phyloP scores from a whole-genome alignment of 108 stramenopile species.

The Thalassiosira profunda region DNA sequence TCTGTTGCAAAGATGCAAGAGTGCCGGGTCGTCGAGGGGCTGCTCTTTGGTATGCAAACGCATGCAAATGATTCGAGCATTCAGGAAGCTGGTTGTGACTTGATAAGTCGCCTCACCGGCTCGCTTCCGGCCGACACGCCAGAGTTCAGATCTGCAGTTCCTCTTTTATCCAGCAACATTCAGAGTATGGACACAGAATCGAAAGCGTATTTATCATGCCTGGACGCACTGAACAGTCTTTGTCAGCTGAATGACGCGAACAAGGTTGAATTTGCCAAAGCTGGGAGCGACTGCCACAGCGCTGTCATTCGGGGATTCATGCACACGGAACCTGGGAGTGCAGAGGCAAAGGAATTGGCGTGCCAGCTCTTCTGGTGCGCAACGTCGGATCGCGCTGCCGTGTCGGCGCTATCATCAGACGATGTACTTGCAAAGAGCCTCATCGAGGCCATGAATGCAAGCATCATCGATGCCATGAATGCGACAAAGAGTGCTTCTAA shows the following conservation, averaged over 20 bases:
- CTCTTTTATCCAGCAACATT: not conserved
- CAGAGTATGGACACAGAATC: not conserved
- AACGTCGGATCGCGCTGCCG: not conserved
- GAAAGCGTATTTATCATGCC: not conserved
- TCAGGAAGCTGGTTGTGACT: constrained; percentile 10
- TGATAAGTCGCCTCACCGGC: not conserved
- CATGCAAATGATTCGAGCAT: constrained; percentile 5
- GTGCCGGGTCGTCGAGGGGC: not conserved
- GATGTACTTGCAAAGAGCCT: too few species aligned
- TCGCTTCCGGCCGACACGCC: not conserved
- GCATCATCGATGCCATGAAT: not conserved
- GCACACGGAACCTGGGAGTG: not conserved
- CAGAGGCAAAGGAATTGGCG: not conserved
- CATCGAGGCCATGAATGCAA: not conserved
- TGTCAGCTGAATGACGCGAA: constrained; percentile 3
- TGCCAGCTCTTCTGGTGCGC: constrained; percentile 16
- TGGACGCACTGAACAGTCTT: not conserved
- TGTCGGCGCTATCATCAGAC: not conserved
- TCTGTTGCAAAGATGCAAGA: not conserved
- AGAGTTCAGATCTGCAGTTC: not conserved
- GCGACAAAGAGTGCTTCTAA: not conserved
- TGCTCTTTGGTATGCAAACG: constrained; percentile 3
- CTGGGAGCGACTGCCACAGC: not conserved
- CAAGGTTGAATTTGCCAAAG: constrained; percentile 14
- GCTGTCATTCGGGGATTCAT: not conserved